These are phyloP conservation scores for Aspergillus latus DNA, from an alignment of 2,329 filamentous ascomycete genomes.

Conservation along the genomic window DNA sequence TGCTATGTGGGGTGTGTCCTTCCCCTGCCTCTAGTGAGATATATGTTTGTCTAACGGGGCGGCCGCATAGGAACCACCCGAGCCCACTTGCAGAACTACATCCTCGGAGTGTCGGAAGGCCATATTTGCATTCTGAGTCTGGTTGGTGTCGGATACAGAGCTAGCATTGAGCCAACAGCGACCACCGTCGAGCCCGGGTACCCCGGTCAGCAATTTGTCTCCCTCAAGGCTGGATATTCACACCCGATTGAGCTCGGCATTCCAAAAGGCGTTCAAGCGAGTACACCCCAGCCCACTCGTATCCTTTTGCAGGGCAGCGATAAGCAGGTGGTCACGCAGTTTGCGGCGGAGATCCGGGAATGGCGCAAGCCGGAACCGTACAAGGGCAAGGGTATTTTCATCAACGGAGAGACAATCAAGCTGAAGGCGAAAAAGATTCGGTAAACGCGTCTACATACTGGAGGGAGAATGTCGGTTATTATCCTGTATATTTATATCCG, in stretches of 20 bases:
- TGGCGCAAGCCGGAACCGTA: conserved; percentile 96
- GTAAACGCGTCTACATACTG: conserved; percentile 50
- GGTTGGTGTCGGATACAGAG: conserved; percentile 93
- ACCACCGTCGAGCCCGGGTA: conserved; percentile 66
- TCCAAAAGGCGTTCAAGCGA: conserved; percentile 78
- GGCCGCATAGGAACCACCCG: conserved; percentile 72
- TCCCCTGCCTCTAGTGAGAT: not conserved
- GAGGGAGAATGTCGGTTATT: conserved; percentile 25
- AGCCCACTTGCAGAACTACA: conserved; percentile 84
- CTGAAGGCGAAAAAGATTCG: conserved; percentile 98
- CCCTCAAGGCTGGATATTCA: conserved; percentile 92
- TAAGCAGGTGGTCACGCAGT: conserved; percentile 83
- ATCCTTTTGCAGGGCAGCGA: conserved; percentile 86
- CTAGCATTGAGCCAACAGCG: conserved; percentile 75
- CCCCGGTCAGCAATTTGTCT: conserved; percentile 82
- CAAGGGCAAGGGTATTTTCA: conserved; percentile 98
- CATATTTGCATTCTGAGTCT: conserved; percentile 90
- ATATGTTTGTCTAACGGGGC: conserved; percentile 21
- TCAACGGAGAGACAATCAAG: conserved; percentile 96
- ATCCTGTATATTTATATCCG: conserved; percentile 32
- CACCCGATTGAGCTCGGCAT: conserved; percentile 90
- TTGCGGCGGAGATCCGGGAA: conserved; percentile 81
- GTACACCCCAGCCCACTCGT: conserved; percentile 84
- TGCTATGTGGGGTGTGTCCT: conserved; percentile 86
- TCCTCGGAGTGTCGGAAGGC: conserved; percentile 92